A percentile compares a stretch with the other conserved stretches of the same genome.
These are phyloP conservation scores for Acanthamoeba rhysodes DNA, from an alignment of 208 protist genomes.

Conservation along the genomic window DNA sequence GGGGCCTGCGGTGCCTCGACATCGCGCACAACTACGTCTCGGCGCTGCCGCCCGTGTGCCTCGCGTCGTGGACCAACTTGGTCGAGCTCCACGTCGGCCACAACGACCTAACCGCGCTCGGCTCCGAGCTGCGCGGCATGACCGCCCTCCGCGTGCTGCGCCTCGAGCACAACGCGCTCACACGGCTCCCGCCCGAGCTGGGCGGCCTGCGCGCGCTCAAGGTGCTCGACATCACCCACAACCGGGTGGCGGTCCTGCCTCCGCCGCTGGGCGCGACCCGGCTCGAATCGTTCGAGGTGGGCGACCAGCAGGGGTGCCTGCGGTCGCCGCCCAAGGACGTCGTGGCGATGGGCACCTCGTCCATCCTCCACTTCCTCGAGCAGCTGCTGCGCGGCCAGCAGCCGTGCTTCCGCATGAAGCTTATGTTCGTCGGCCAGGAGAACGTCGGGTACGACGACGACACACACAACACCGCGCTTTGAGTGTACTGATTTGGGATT, in stretches of 20 bases:
- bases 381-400: constrained; percentile 52
- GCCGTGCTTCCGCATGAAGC: constrained; percentile 64
- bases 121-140: constrained; percentile 8
- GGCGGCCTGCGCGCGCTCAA: constrained; percentile 29
- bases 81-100: background rate
- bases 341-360: constrained; percentile 8
- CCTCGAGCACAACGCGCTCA: background rate
- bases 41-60: background rate
- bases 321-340: constrained; percentile 57
- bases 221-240: constrained; percentile 4
- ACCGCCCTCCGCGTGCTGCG: background rate
- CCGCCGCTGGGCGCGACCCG: background rate
- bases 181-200: background rate
- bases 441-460: constrained; percentile 32
- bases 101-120: constrained; percentile 21
- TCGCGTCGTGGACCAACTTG: background rate
- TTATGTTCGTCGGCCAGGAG: constrained; percentile 69
- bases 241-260: background rate
- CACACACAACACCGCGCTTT: no score
- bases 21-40: constrained; percentile 40
- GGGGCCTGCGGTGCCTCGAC: background rate
- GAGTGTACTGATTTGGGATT: background rate
- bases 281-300: background rate
- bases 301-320: background rate
- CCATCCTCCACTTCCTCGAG: constrained; percentile 42